Percentiles rank a stretch among this genome's conserved stretches.
phyloP scores from a whole-genome alignment of 108 stramenopile species.

The Asterionellopsis glacialis region DNA sequence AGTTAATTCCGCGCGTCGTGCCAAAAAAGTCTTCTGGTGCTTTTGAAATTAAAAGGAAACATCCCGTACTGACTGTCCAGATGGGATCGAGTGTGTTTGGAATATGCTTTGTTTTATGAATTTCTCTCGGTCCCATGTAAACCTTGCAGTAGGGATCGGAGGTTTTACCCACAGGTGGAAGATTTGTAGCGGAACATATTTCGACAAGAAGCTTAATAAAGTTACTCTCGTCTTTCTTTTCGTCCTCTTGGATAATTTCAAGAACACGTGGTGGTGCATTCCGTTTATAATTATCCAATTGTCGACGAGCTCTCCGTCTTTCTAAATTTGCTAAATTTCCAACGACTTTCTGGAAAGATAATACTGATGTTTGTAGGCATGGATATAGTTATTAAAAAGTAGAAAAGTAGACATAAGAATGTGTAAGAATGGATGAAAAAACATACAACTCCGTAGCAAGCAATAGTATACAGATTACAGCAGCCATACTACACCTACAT shows the following conservation, averaged over 20 bases:
- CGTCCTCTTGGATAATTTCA: too few species aligned
- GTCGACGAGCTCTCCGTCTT: neutral
- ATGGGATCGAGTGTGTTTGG: slow-evolving; percentile 39
- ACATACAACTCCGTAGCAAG: too few species aligned
- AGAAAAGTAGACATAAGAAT: too few species aligned
- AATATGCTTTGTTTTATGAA: slow-evolving; percentile 47
- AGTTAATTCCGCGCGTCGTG: slow-evolving; percentile 34
- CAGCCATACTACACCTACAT: neutral
- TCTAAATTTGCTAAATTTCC: neutral
- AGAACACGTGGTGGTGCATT: too few species aligned
- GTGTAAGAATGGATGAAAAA: too few species aligned
- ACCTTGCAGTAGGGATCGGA: slow-evolving; percentile 51
- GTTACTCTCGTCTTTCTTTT: too few species aligned
- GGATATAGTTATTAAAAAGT: too few species aligned
- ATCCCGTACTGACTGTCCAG: slow-evolving; percentile 53
- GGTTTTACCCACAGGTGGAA: slow-evolving; percentile 18
- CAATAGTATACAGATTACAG: too few species aligned
- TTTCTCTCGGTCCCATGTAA: slow-evolving; percentile 31
- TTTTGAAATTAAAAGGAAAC: slow-evolving; percentile 42
- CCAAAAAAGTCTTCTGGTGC: slow-evolving; percentile 45
- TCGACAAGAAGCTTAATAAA: slow-evolving; percentile 23
- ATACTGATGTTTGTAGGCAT: neutral
- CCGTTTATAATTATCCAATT: too few species aligned
- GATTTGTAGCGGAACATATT: slow-evolving; percentile 21
- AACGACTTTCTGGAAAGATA: neutral